Base-by-base conservation (phyloP, 352 stramenopile genomes). In the Phytophthora rubi region DNA sequence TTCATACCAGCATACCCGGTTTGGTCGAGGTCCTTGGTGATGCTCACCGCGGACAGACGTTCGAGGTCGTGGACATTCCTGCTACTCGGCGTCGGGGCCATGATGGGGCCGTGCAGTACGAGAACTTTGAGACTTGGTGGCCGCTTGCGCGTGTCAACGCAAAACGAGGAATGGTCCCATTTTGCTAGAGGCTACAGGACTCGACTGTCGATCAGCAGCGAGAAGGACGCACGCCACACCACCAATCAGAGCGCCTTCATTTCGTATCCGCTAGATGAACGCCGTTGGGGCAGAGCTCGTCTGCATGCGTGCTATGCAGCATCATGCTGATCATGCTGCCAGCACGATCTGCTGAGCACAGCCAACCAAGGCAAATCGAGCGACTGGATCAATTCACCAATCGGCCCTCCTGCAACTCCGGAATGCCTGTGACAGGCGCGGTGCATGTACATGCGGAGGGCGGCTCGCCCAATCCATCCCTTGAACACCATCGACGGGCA, bases 1-100 rank as follows among this genome's bases (percentile, higher is more conserved):
- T 77, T 59, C 26, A 71, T 49, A 10, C 58, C 64, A 47, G 65
- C 39, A 39, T 81, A 81, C 21, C 57, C 48, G 45, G 33, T 68
- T 8, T 73, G 44, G 28, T 76, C 68, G 21, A 12, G 45, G n/a
- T 77, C 64, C 48, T 71, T 69, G 42, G 56, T 48, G 21, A 61
- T 70, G 57, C 73, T 79, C 49, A 83, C 32, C 28, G 74, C 77
- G n/a, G 76, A 80, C 26, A 80, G 37, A 6, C 76, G 69, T 47
- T 80, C 72, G 55, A 67, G 16, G 52, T 71, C 30, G 66, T 57
- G 47, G 52, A 70, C 16, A 26, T 77, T 61, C 39, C 58, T 55
- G 30, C 26, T 53, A 52, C 37, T 60, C 35, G 55, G 57, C 55
- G 53, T 65, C 45, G 32, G n/a, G 12, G 53, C 58, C 70, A 62